Base-by-base conservation (phyloP, 176 grass and related monocot genomes). In the Cenchrus americanus region DNA sequence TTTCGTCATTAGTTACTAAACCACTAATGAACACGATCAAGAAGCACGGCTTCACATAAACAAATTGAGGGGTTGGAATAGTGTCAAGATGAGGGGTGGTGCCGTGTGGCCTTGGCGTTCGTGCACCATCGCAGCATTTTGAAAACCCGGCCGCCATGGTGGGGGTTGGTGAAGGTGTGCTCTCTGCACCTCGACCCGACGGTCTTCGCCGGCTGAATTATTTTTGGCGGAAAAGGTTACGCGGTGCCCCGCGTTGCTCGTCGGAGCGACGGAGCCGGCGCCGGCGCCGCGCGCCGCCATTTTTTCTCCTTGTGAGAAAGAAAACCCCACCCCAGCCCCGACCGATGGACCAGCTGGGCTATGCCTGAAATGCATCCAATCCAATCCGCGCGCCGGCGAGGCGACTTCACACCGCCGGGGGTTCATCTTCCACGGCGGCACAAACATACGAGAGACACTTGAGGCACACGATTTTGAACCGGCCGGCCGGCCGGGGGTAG, bases 381-480 rank as follows among this genome's bases (percentile, higher is more conserved):
- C 47, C 47, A 50, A 17, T 65, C 37, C 22, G 8, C 2, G 18
- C 43, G 17, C 40, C 30, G 14, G 27, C 62, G 82, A 55, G 14
- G 27, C 62, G 82, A 55, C 49, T 69, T 69, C 64, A 42, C 50
- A 12, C 50, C 44, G 34, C 34, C 34, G 34, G 34, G 34, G 4
- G 4, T 37, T 37, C 34, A 37, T 37, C 34, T 37, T 14, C 12
- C 69, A 18, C 24, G 14, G 21, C 21, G 30, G 21, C 67, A 57
- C 67, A 75, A 75, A 81, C 34, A 81, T 57, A n/a, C n/a, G 69
- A 18, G 24, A 23, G 82, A 85, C 82, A 66, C 79, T 86, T 90
- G 48, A 77, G 88, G 72, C 88, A 66, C 83, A 90, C 48, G 83
- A 17, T 86, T 90, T 66, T 78, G 73, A 30, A 43, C 40, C 22